These are phyloP conservation scores for Coniochaeta sp. DNA, from an alignment of 2,329 filamentous ascomycete genomes.

Conservation along the genomic window DNA sequence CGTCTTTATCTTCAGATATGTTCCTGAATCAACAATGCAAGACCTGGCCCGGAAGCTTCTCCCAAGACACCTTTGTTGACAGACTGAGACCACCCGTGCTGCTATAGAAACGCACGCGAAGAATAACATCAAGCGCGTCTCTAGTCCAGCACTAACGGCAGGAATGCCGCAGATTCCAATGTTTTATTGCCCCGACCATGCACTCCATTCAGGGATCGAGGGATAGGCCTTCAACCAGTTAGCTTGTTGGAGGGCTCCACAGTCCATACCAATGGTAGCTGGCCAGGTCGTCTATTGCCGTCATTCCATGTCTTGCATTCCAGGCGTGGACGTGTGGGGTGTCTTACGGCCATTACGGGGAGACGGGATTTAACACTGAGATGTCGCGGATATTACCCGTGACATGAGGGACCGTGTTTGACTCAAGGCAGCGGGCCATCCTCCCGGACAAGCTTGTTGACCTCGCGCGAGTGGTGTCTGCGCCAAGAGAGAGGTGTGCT, in stretches of 20 bases:
- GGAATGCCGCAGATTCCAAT: not conserved
- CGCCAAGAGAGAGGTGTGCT: too few species aligned
- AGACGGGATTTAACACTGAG: not conserved
- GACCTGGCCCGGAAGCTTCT: not conserved
- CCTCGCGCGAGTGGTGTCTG: too few species aligned
- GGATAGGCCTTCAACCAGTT: too few species aligned
- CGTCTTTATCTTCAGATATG: not conserved
- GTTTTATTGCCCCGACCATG: not conserved
- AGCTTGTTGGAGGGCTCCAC: too few species aligned
- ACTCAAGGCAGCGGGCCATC: not conserved
- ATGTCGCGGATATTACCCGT: constrained; percentile 1
- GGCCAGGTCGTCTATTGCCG: not conserved
- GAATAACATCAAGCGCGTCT: not conserved
- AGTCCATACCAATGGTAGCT: not conserved
- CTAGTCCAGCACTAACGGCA: not conserved
- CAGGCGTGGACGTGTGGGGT: not conserved
- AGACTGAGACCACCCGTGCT: too few species aligned
- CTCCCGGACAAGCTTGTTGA: too few species aligned
- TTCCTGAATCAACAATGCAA: not conserved
- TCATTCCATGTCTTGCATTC: not conserved
- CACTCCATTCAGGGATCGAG: not conserved
- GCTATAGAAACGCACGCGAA: not conserved
- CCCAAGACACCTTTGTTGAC: not conserved
- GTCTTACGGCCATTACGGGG: not conserved
- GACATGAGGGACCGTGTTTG: not conserved